These are phyloP conservation scores for Lentinus tigrinus DNA, from an alignment of 768 basidiomycete genomes.

Conservation along the genomic window DNA sequence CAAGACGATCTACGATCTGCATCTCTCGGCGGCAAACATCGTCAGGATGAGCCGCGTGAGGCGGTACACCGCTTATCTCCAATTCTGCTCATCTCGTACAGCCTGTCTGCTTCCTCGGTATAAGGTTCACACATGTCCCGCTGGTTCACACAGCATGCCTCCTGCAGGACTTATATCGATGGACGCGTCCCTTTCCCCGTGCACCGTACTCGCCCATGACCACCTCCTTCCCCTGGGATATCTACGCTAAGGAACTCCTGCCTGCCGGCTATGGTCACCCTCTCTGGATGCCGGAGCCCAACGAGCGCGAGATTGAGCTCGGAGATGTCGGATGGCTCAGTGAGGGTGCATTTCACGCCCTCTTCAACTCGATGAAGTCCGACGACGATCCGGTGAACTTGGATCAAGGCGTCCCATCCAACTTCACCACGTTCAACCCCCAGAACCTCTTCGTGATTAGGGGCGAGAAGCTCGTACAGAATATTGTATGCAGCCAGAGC, in stretches of 20 bases:
- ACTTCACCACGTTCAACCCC: neutral
- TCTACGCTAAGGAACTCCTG: neutral
- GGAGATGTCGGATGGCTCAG: slow-evolving; percentile 9
- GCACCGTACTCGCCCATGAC: neutral
- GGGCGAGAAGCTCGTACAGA: neutral
- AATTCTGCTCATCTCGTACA: no score
- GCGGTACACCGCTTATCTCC: no score
- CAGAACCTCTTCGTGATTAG: neutral
- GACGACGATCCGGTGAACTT: neutral
- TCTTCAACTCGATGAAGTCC: slow-evolving; percentile 4
- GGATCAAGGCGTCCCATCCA: neutral
- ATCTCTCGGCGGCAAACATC: no score
- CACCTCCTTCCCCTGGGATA: neutral
- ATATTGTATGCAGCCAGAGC: slow-evolving; percentile 1
- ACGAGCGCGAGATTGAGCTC: neutral
- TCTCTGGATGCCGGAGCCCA: slow-evolving; percentile 2
- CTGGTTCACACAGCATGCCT: no score
- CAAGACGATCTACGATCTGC: no score
- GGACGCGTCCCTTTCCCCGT: no score
- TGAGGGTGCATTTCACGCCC: neutral
- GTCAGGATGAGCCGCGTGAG: no score
- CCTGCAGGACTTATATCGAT: no score
- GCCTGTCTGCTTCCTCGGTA: no score
- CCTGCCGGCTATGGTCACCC: neutral
- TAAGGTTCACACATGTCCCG: no score